Evolutionary conservation across 2,329 filamentous ascomycete species (phyloP).

Genomic region (Venturia aucupariae): DNA sequence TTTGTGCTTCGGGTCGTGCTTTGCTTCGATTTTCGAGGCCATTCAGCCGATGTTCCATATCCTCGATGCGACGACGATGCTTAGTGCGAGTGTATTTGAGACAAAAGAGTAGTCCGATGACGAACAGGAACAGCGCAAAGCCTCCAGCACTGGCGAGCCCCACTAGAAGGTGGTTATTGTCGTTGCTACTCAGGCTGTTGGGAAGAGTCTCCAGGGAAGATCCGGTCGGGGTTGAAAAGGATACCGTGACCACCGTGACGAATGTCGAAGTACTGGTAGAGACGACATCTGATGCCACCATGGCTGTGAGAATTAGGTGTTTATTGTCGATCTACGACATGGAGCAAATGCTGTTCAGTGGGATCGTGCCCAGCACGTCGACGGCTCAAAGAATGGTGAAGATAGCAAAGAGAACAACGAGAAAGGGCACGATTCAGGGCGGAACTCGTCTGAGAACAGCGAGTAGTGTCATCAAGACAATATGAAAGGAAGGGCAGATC

Average conservation of each 20-base stretch:
- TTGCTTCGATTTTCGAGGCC: not conserved
- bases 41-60: not conserved
- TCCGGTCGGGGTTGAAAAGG: not conserved
- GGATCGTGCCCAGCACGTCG: not conserved
- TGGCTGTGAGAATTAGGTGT: not conserved
- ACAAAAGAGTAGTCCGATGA: conserved; percentile 2
- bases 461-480: not conserved
- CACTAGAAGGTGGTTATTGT: not conserved
- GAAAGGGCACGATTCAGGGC: not conserved
- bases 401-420: not conserved
- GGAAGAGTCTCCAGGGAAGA: not conserved
- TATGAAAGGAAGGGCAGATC: not conserved
- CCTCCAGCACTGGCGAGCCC: not conserved
- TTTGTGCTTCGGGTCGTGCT: not conserved
- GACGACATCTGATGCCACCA: not conserved
- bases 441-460: not conserved
- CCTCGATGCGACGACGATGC: conserved; percentile 1
- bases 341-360: not conserved
- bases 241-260: not conserved
- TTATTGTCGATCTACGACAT: not conserved
- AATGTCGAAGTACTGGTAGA: not conserved
- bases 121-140: not conserved
- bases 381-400: not conserved
- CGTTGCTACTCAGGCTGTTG: not conserved
- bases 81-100: not conserved